These are phyloP conservation scores for Seminavis robusta DNA, from an alignment of 108 stramenopile species.

Conservation along the genomic window DNA sequence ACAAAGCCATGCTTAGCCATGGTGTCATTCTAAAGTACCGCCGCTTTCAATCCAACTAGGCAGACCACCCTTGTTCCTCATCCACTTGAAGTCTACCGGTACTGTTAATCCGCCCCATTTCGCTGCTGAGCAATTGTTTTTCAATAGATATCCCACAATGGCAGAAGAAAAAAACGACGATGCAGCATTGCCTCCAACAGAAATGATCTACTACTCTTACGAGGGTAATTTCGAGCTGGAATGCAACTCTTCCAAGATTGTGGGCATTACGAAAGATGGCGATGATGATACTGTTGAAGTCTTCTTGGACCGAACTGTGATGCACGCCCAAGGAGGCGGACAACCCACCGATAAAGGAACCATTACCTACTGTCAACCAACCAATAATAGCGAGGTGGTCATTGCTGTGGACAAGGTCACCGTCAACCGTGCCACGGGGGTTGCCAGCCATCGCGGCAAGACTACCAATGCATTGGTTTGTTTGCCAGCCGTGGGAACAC, in stretches of 20 bases:
- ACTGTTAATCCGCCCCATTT: too few species aligned
- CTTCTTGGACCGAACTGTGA: slow-evolving; percentile 61
- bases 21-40: too few species aligned
- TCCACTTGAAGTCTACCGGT: too few species aligned
- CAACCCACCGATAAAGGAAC: slow-evolving; percentile 78
- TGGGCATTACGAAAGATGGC: not conserved
- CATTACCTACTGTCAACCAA: too few species aligned
- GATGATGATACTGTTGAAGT: not conserved
- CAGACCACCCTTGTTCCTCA: too few species aligned
- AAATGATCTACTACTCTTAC: slow-evolving; percentile 68
- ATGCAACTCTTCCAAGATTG: not conserved
- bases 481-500: slow-evolving; percentile 20
- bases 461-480: not conserved
- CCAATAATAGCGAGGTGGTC: not conserved
- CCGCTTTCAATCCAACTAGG: too few species aligned
- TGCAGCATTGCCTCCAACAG: slow-evolving; percentile 38
- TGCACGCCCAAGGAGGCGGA: slow-evolving; percentile 87
- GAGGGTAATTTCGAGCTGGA: slow-evolving; percentile 57
- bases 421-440: slow-evolving; percentile 49
- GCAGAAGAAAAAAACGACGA: too few species aligned
- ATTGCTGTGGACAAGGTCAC: slow-evolving; percentile 51
- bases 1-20: too few species aligned
- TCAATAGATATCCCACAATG: too few species aligned
- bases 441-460: slow-evolving; percentile 45
- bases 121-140: too few species aligned